phyloP scores from a whole-genome alignment of 345 rosid genomes.

The Populus davidiana region DNA sequence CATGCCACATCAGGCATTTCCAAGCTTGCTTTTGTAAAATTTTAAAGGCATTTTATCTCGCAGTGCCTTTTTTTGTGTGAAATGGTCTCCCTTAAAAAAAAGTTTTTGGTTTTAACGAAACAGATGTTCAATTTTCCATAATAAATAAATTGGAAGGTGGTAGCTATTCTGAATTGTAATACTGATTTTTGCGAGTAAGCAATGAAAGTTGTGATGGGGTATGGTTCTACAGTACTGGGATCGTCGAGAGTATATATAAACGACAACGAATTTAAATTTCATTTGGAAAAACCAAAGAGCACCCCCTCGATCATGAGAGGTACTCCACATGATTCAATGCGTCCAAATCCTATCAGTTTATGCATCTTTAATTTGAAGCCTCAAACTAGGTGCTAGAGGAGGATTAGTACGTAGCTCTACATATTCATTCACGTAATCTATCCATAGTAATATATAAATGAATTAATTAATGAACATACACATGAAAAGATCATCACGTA shows the following conservation, averaged over 20 bases:
- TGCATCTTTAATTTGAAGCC: no score
- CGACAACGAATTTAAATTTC: not conserved
- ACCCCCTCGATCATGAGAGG: no score
- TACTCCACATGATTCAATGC: no score
- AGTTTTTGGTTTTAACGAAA: not conserved
- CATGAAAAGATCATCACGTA: no score
- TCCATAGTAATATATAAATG: not conserved
- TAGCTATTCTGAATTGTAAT: not conserved
- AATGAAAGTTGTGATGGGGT: not conserved
- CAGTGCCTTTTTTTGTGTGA: not conserved
- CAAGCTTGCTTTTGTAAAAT: not conserved
- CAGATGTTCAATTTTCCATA: not conserved
- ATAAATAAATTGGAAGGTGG: not conserved
- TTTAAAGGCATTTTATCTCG: not conserved
- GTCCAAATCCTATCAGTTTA: no score
- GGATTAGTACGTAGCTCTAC: not conserved
- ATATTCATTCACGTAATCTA: not conserved
- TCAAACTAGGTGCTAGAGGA: no score
- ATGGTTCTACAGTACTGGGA: not conserved
- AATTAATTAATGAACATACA: no score
- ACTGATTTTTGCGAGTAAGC: not conserved
- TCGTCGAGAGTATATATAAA: not conserved
- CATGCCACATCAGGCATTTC: not conserved
- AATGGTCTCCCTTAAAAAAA: no score
- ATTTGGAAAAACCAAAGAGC: no score